phyloP scores from a whole-genome alignment of 805 yeast species.

The Metschnikowia henanensis region DNA sequence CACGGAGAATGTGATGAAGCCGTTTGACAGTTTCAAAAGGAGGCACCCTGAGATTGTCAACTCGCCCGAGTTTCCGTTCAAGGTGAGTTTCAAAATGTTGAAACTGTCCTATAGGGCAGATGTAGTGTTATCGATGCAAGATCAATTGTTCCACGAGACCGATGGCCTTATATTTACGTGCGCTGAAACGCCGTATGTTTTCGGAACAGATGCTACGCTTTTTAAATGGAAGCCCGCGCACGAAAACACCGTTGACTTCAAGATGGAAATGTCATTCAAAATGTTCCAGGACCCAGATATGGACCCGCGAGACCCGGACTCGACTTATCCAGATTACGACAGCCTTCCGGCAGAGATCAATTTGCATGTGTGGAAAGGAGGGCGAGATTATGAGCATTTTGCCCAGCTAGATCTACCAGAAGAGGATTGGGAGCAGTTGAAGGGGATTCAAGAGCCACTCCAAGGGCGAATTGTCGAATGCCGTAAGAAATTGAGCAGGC shows the following conservation, averaged over 20 bases:
- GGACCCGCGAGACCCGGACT: constrained; percentile 64
- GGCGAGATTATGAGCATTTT: constrained; percentile 58
- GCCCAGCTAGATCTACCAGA: constrained; percentile 61
- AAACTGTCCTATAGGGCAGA: constrained; percentile 75
- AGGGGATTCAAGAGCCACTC: constrained; percentile 71
- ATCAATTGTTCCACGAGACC: constrained; percentile 77
- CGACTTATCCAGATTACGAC: constrained; percentile 80
- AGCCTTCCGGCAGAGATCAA: constrained; percentile 63
- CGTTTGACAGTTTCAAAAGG: constrained; percentile 70
- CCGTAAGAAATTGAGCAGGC: constrained; percentile 53
- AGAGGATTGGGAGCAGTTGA: constrained; percentile 79
- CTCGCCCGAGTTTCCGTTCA: constrained; percentile 71
- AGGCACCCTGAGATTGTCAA: constrained; percentile 71
- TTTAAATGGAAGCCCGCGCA: constrained; percentile 97
- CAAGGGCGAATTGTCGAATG: constrained; percentile 91
- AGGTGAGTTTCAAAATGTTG: constrained; percentile 86
- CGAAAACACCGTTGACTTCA: constrained; percentile 92
- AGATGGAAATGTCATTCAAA: constrained; percentile 64
- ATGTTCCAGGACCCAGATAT: constrained; percentile 59
- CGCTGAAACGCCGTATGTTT: constrained; percentile 79
- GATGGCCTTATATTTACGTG: constrained; percentile 96
- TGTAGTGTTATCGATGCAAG: constrained; percentile 70
- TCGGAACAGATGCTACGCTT: constrained; percentile 85
- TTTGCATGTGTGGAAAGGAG: constrained; percentile 79
- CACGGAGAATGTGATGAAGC: constrained; percentile 75